Evolutionary conservation across 495 filamentous ascomycete species (phyloP).

Genomic region (Cercophora newfieldiana): DNA sequence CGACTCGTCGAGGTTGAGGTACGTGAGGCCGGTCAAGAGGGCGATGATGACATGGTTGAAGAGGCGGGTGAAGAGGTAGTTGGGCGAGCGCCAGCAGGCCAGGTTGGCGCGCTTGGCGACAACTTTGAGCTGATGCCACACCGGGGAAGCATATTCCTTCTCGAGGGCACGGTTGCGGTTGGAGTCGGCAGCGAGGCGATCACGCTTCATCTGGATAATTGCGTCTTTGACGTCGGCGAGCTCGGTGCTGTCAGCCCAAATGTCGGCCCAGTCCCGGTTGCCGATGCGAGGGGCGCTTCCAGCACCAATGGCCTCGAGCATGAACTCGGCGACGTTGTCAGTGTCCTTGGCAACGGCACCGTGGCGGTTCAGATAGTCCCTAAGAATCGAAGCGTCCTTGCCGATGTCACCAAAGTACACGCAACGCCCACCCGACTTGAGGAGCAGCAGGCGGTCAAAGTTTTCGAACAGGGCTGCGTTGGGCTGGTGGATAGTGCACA

Average conservation of each 20-base stretch:
- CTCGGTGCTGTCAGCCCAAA: conserved; percentile 73
- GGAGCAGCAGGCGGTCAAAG: conserved; percentile 68
- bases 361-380: conserved; percentile 51
- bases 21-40: conserved; percentile 72
- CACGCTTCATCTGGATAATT: conserved; percentile 66
- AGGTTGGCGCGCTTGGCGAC: conserved; percentile 66
- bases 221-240: conserved; percentile 64
- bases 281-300: conserved; percentile 71
- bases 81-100: conserved; percentile 71
- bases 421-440: conserved; percentile 68
- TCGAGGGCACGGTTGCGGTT: conserved; percentile 45
- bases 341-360: conserved; percentile 54
- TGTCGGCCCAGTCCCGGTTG: conserved; percentile 75
- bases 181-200: conserved; percentile 49
- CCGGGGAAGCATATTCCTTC: conserved; percentile 72
- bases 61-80: conserved; percentile 75
- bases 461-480: conserved; percentile 82
- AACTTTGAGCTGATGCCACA: conserved; percentile 67
- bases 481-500: conserved; percentile 93
- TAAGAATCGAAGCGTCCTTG: conserved; percentile 47
- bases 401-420: conserved; percentile 70
- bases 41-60: conserved; percentile 75
- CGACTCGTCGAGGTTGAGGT: conserved; percentile 66
- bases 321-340: conserved; percentile 83
- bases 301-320: conserved; percentile 85